phyloP scores from a whole-genome alignment of 164 flowering plant genomes.

The Tetrastigma voinierianum region DNA sequence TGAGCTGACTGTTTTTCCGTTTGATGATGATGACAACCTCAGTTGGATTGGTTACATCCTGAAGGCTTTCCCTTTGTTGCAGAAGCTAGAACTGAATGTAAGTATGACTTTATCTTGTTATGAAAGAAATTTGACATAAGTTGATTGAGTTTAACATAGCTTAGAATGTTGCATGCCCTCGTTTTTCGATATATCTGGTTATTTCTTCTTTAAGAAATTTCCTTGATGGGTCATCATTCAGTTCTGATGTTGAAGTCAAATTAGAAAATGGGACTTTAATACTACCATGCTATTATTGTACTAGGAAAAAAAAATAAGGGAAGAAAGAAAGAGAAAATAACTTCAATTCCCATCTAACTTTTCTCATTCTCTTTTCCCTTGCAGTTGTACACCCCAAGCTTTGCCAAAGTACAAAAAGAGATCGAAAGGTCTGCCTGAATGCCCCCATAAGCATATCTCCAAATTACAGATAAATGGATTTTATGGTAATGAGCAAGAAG shows the following conservation, averaged over 20 bases:
- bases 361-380: not conserved
- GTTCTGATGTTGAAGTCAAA: too few species aligned
- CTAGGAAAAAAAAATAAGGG: too few species aligned
- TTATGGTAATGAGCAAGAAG: constrained; percentile 16
- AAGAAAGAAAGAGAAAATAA: too few species aligned
- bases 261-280: too few species aligned
- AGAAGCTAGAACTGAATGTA: constrained; percentile 14
- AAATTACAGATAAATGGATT: constrained; percentile 14
- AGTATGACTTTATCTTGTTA: not conserved
- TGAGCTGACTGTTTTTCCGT: constrained; percentile 11
- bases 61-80: constrained; percentile 15
- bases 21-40: constrained; percentile 15
- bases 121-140: too few species aligned
- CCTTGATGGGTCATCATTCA: too few species aligned
- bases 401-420: constrained; percentile 1
- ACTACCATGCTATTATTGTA: too few species aligned
- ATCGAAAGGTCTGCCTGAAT: constrained; percentile 9
- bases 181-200: too few species aligned
- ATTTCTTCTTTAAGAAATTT: too few species aligned
- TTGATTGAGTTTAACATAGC: too few species aligned
- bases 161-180: too few species aligned
- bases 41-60: constrained; percentile 12
- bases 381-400: constrained; percentile 17
- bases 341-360: too few species aligned
- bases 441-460: constrained; percentile 10